Base-by-base conservation (phyloP, 345 rosid species). In the Viola odorata region DNA sequence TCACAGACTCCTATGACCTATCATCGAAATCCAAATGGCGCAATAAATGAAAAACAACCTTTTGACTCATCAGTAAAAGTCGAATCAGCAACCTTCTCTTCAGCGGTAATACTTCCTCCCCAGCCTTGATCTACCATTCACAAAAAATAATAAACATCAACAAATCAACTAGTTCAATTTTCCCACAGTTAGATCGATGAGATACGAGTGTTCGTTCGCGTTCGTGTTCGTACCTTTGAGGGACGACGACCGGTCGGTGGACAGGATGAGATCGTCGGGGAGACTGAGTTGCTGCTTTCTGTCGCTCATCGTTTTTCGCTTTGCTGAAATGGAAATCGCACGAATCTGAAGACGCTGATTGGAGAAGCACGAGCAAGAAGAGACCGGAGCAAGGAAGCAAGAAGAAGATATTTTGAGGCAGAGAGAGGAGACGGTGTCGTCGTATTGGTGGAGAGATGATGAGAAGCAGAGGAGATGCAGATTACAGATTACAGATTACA, bases 31-130 rank as follows among this genome's bases (percentile, higher is more conserved):
- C 15, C 45, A 5, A 53, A 23, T 23, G 32, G 2, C 1, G 32
- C 32, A 23, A 23, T 1, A 23, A 2, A 23, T 23, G 32, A 39
- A 51, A 49, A 13, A 68, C 53, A 65, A 82, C 89, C 89, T 84
- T 82, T 84, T 3, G 71, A 72, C 40, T 70, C 86, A 61, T 77
- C 80, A 49, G 61, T 42, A 59, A 60, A 52, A 37, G 74, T 76
- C 32, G 67, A 17, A 37, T 37, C 69, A 60, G 66, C 54, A 23
- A 23, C 32, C 73, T 78, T 76, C 32, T 76, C 82, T 60, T 69
- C 85, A 42, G 63, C 72, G 55, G 63, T 23, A 23, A 23, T 23
- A 23, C 32, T 75, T 67, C 78, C 84, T 62, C 78, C 82, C 3
- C 12, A 2, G 2, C 32, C 32, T 23, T 23, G 53, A 37, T 60